These are phyloP conservation scores for Lipomyces yamadae DNA, from an alignment of 805 yeast genomes.

Conservation along the genomic window DNA sequence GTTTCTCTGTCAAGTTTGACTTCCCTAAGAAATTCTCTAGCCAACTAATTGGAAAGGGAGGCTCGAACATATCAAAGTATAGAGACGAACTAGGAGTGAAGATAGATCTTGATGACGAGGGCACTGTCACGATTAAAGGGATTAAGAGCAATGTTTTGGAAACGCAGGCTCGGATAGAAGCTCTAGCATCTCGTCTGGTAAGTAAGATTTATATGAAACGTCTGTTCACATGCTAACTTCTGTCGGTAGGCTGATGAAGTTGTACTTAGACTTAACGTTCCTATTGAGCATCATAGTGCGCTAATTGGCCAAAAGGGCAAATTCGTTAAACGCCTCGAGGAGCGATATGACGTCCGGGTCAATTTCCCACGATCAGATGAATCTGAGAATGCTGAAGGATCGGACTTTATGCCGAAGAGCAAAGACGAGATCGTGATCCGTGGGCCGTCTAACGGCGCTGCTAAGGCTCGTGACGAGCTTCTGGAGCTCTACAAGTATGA, in stretches of 20 bases:
- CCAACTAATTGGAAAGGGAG: conserved; percentile 88
- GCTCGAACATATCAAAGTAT: conserved; percentile 69
- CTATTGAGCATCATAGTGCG: conserved; percentile 75
- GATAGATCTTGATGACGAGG: conserved; percentile 70
- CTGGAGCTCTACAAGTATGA: conserved; percentile 83
- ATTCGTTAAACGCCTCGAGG: conserved; percentile 82
- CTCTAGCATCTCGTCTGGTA: conserved; percentile 67
- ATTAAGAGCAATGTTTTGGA: conserved; percentile 76
- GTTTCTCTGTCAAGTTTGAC: conserved; percentile 54
- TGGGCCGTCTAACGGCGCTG: conserved; percentile 91
- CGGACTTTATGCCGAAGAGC: conserved; percentile 27
- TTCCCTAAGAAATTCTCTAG: conserved; percentile 73
- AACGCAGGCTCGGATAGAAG: conserved; percentile 62
- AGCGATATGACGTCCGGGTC: conserved; percentile 81
- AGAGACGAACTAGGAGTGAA: conserved; percentile 75
- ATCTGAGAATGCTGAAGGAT: conserved; percentile 21
- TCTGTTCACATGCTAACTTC: not conserved
- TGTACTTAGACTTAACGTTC: conserved; percentile 67
- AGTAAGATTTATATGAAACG: conserved; percentile 7
- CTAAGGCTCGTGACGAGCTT: conserved; percentile 81
- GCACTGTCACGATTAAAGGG: conserved; percentile 70
- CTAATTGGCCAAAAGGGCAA: conserved; percentile 84
- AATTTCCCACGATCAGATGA: conserved; percentile 63
- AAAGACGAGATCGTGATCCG: conserved; percentile 70
- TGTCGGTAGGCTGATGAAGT: conserved; percentile 66